phyloP scores from a whole-genome alignment of 1,284 basidiomycete species.

The Boletus sp. region DNA sequence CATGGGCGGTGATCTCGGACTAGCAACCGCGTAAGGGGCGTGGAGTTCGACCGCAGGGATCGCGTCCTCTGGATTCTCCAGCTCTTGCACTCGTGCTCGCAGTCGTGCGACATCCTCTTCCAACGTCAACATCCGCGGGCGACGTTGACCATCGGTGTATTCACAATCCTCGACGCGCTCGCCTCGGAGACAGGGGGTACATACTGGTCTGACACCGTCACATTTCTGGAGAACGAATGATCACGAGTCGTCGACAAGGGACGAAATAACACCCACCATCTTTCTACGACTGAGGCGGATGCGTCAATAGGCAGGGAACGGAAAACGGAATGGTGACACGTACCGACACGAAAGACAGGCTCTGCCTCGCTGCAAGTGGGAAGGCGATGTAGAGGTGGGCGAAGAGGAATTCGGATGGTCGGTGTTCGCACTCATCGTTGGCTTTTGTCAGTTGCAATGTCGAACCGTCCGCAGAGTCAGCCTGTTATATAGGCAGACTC shows the following conservation, averaged over 20 bases:
- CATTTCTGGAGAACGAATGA: slow-evolving; percentile 39
- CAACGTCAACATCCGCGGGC: slow-evolving; percentile 41
- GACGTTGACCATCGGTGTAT: slow-evolving; percentile 42
- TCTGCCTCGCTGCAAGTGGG: slow-evolving; percentile 36
- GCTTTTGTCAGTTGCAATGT: background rate
- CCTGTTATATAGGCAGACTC: slow-evolving; percentile 22
- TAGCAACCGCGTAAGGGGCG: slow-evolving; percentile 35
- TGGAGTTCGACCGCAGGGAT: slow-evolving; percentile 35
- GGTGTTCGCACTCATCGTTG: background rate
- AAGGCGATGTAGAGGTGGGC: background rate
- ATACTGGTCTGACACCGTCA: slow-evolving; percentile 45
- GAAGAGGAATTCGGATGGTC: slow-evolving; percentile 4
- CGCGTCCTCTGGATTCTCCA: slow-evolving; percentile 39
- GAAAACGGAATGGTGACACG: background rate
- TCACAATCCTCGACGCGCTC: slow-evolving; percentile 46
- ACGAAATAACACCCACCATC: slow-evolving; percentile 33
- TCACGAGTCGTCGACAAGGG: background rate
- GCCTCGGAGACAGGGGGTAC: slow-evolving; percentile 41
- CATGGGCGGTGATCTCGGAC: background rate
- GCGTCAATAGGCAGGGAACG: background rate
- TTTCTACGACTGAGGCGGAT: slow-evolving; percentile 41
- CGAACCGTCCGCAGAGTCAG: background rate
- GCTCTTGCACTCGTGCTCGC: slow-evolving; percentile 40
- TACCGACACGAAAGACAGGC: slow-evolving; percentile 38
- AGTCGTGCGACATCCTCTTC: slow-evolving; percentile 45